A percentile compares a stretch with the other conserved stretches of the same genome.
Evolutionary conservation across 768 basidiomycete genomes (phyloP).

Genomic region (Russula lepida): DNA sequence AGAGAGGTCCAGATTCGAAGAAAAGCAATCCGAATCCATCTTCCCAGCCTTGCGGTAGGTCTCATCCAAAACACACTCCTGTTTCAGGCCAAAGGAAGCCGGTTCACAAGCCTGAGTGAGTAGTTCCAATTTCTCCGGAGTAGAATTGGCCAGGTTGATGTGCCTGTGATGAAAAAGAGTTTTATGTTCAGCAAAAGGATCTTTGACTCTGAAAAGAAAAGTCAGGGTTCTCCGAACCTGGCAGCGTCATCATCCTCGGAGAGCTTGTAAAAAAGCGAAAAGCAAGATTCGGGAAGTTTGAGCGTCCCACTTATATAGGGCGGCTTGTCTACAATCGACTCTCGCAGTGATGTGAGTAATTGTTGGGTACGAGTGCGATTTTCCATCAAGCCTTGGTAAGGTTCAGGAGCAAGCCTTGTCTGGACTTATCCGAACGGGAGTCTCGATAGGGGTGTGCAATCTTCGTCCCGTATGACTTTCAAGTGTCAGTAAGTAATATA

Average conservation of each 20-base stretch:
- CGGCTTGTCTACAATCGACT: slow-evolving; percentile 11
- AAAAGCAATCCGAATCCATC: background rate
- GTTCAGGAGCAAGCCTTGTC: too few species aligned
- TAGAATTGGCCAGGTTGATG: background rate
- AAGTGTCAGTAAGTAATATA: too few species aligned
- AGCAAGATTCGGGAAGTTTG: background rate
- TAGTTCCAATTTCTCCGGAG: background rate
- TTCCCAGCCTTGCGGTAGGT: background rate
- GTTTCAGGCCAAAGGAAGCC: background rate
- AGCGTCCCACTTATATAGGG: slow-evolving; percentile 2
- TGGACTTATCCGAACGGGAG: too few species aligned
- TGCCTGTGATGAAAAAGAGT: background rate
- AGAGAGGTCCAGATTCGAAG: background rate
- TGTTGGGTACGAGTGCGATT: background rate
- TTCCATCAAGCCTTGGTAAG: background rate
- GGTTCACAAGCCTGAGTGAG: background rate
- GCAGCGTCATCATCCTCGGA: background rate
- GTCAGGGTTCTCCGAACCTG: slow-evolving; percentile 23
- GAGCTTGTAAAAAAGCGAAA: background rate
- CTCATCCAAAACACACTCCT: background rate
- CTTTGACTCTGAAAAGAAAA: background rate
- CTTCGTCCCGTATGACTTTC: too few species aligned
- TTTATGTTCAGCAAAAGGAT: background rate
- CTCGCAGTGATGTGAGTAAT: background rate
- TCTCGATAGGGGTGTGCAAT: too few species aligned